A percentile compares a stretch with the other conserved stretches of the same genome.
Conservation (phyloP, 305 asterid genomes). For the Fraxinus velutina region DNA sequence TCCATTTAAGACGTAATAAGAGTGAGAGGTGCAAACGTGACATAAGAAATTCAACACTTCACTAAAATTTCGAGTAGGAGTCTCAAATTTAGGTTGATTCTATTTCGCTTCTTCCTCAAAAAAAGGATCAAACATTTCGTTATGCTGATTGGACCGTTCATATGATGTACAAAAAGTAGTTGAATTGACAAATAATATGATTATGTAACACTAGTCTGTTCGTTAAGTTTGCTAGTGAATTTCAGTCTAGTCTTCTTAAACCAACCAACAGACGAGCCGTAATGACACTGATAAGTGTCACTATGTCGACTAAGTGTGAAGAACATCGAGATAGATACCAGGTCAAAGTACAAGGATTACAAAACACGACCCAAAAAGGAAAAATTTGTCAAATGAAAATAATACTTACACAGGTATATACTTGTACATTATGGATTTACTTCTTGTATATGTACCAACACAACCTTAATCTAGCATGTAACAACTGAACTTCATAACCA, state of each 20-base stretch:
- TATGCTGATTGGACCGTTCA: neutral
- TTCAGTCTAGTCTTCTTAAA: neutral
- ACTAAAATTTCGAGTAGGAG: neutral
- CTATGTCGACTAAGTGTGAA: neutral
- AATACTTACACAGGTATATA: neutral
- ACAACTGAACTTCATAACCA: neutral
- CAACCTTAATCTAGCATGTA: neutral
- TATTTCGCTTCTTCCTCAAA: neutral
- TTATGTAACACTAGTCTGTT: neutral
- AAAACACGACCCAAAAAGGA: neutral
- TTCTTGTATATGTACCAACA: neutral
- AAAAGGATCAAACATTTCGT: neutral
- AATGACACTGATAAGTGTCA: neutral
- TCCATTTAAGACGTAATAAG: neutral
- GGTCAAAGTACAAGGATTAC: neutral
- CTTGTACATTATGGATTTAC: neutral
- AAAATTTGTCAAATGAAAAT: neutral
- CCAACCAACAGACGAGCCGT: neutral
- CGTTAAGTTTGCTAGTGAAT: neutral
- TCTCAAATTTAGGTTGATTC: neutral
- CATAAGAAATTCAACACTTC: neutral
- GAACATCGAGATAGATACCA: neutral
- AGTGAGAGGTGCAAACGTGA: neutral
- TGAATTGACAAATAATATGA: neutral
- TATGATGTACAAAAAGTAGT: neutral